Evolutionary conservation across 495 filamentous ascomycete genomes (phyloP).

Genomic region (Lindgomyces ingoldianus): DNA sequence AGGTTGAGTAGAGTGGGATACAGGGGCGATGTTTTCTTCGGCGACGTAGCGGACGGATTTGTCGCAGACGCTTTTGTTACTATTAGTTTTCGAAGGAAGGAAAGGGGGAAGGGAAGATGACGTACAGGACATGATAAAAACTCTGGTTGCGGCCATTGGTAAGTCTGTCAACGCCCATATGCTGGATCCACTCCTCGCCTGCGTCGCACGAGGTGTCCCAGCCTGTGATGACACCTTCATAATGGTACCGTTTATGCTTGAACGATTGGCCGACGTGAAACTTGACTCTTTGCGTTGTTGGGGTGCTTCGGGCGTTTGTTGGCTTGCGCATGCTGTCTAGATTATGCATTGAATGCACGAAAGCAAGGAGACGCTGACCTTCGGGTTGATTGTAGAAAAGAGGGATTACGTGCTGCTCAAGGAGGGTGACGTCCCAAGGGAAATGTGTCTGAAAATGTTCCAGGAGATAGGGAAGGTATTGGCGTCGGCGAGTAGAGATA

Average conservation of each 20-base stretch:
- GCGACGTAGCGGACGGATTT: constrained; percentile 74
- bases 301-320: constrained; percentile 51
- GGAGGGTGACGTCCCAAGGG: constrained; percentile 56
- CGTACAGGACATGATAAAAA: constrained; percentile 84
- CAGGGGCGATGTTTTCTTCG: constrained; percentile 78
- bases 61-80: constrained; percentile 62
- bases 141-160: constrained; percentile 67
- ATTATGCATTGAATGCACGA: constrained; percentile 59
- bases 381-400: constrained; percentile 52
- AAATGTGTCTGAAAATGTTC: constrained; percentile 65
- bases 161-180: constrained; percentile 65
- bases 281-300: constrained; percentile 50
- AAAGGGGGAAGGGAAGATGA: constrained; percentile 30
- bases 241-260: constrained; percentile 76
- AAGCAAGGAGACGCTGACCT: constrained; percentile 49
- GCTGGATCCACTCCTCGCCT: constrained; percentile 59
- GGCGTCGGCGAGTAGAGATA: constrained; percentile 53
- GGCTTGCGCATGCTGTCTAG: constrained; percentile 63
- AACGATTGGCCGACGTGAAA: constrained; percentile 85
- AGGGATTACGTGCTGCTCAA: constrained; percentile 63
- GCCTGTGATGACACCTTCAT: constrained; percentile 78
- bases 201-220: constrained; percentile 69
- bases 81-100: constrained; percentile 9
- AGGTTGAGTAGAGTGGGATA: constrained; percentile 51
- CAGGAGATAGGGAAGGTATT: constrained; percentile 67